phyloP scores from a whole-genome alignment of 345 rosid species.

The Acer negundo region DNA sequence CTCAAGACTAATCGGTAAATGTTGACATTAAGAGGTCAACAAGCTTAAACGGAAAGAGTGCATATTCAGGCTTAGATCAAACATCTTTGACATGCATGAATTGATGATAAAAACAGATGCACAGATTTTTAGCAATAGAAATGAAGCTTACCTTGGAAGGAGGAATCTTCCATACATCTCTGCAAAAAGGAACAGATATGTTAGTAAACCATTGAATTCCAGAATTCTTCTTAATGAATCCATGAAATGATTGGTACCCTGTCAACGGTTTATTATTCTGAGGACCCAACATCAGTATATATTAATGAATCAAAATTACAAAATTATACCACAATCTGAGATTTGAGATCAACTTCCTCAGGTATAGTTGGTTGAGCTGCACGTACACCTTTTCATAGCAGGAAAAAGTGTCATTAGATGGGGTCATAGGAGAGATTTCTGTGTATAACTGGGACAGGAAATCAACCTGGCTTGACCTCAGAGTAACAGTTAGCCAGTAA shows the following conservation, averaged over 20 bases:
- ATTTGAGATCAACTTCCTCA: slow-evolving; percentile 55
- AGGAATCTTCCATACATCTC: slow-evolving; percentile 82
- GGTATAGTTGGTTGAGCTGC: slow-evolving; percentile 32
- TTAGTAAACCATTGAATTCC: slow-evolving; percentile 14
- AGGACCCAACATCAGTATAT: background rate
- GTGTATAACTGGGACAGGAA: slow-evolving; percentile 3
- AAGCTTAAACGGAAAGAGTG: background rate
- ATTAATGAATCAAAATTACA: background rate
- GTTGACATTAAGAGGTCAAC: background rate
- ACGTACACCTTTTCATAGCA: slow-evolving; percentile 31
- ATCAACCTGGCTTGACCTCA: slow-evolving; percentile 51
- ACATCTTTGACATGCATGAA: background rate
- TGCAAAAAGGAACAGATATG: slow-evolving; percentile 39
- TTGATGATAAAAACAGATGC: background rate
- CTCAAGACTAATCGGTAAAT: background rate
- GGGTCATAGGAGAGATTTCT: slow-evolving; percentile 13
- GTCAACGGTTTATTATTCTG: background rate
- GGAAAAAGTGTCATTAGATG: slow-evolving; percentile 19
- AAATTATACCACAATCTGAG: slow-evolving; percentile 69
- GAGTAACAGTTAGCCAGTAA: slow-evolving; percentile 60
- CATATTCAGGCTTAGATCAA: background rate
- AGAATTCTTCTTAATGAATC: slow-evolving; percentile 11
- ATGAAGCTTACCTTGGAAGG: slow-evolving; percentile 70
- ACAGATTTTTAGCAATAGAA: slow-evolving; percentile 7
- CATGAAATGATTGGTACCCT: background rate